Evolutionary conservation across 2,329 filamentous ascomycete genomes (phyloP), one percentile per base, ranked within the genome.

Genomic region (Colletotrichum nymphaeae): DNA sequence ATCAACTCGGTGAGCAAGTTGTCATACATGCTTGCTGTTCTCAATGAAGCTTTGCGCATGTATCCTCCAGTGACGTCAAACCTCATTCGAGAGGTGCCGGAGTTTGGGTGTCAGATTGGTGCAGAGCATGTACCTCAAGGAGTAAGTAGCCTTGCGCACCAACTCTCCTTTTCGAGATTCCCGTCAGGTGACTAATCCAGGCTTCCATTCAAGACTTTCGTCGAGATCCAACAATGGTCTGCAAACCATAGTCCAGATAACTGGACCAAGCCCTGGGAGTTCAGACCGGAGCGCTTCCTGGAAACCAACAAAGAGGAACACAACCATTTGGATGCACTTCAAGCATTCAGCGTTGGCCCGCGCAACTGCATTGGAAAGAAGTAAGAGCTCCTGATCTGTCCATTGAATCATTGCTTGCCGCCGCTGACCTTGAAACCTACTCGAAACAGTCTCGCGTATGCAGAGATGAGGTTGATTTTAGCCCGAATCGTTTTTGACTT

Each of bases 1-100:
- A 72, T 84, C n/a, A 72, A 73, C 12, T 78, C 78, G 2, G 77
- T 81, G 2, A 73, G 75, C 56, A 72, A 76, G 7, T 76, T 86
- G 0, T 52, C 76, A 0, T 88, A 87, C 66, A 79, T 87, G 76
- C 74, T 80, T 7, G 86, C 85, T 3, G 80, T 80, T 28, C 74
- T 87, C 2, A 77, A 86, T 2, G 86, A 88, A 75, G 77, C 79
- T 0, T 73, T 88, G n/a, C 81, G 86, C 0, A 58, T 78, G n/a
- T 79, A 79, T 73, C 83, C 85, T 4, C 78, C 77, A 0, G 75
- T 76, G 2, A 65, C 75, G 30, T 76, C 72, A 5, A 76, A 74
- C 0, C 69, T 80, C 5, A 76, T 77, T 5, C 70, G 83, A 2
- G 69, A 78, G 19, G 77, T 78, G 0, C 78, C 81, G 6, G 69